Evolutionary conservation across 2,329 filamentous ascomycete species (phyloP), one percentile per base, ranked within the genome.

Genomic region (Gliomastix tumulicola): DNA sequence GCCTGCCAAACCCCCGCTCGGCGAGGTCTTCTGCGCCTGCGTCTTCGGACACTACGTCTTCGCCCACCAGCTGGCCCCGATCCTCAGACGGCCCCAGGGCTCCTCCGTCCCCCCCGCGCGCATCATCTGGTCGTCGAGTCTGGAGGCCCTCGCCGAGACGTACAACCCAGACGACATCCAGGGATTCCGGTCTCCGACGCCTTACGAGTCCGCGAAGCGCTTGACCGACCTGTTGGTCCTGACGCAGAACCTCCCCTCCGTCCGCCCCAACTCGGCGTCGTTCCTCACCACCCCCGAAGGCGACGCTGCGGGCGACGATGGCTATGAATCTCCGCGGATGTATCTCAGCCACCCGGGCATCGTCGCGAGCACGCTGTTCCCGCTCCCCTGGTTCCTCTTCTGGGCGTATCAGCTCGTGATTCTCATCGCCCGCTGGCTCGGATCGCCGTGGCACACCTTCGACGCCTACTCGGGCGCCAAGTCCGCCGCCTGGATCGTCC

Each of bases 1-100:
- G 53, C 63, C 72, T 12, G 53, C 58, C 4, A 54, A 58, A 43
- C 79, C 82, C 1, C 63, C 67, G 6, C 65, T 98, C 1, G 89
- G 88, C 4, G 73, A 87, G 46, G 79, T 95, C 15, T 98, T 97
- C 56, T 84, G 82, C 55, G 83, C 90, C 34, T 97, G 97, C 54
- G 74, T 95, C 21, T 97, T 98, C 54, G 92, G 92, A 0, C 92
- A 98, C 63, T 97, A 98, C 56, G 65, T 96, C 51, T 77, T 98
- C 18, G 77, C 78, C 13, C 89, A 95, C 57, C 79, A 82, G 52
- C 71, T 97, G 10, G 72, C 84, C 46, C 83, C 87, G 1, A 67
- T 96, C 10, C 71, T 98, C 48, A 63, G 66, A 49, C 66, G 76
- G 35, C 53, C 52, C 13, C 51, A 59, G 13, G 44, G 60, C 39